phyloP scores from a whole-genome alignment of 495 filamentous ascomycete genomes.

The Hypoxylon fuscum region DNA sequence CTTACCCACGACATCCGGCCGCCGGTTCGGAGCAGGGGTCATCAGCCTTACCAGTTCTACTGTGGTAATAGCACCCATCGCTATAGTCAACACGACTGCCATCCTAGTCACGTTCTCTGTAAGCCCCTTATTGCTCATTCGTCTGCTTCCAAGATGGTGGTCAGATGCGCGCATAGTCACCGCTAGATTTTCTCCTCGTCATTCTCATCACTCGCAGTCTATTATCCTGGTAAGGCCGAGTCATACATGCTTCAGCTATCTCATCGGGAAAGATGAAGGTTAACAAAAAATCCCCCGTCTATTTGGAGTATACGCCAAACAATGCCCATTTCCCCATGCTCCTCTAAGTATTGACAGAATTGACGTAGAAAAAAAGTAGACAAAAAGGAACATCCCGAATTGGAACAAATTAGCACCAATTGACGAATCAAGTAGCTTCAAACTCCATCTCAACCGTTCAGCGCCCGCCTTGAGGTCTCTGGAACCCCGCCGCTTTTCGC shows the following conservation, averaged over 20 bases:
- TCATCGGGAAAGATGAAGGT: background rate
- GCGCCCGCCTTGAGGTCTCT: constrained; percentile 13
- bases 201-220: constrained; percentile 3
- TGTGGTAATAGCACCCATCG: background rate
- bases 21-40: constrained; percentile 9
- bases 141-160: constrained; percentile 26
- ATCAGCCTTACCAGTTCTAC: constrained; percentile 18
- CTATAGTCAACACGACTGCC: too few relatives aligned
- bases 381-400: background rate
- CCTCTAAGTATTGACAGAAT: background rate
- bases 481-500: constrained; percentile 35
- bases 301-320: constrained; percentile 15
- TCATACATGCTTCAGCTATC: constrained; percentile 4
- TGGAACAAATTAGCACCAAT: background rate
- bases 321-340: constrained; percentile 6
- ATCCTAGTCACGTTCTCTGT: constrained; percentile 16
- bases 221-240: constrained; percentile 13
- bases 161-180: constrained; percentile 31
- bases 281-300: constrained; percentile 17
- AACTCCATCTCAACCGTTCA: background rate
- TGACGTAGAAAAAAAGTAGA: background rate
- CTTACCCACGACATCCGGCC: constrained; percentile 10
- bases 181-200: constrained; percentile 16
- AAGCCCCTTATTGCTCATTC: constrained; percentile 12
- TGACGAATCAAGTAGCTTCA: constrained; percentile 5